These are phyloP conservation scores for Vanilla planifolia DNA, from an alignment of 106 monocot genomes.

Conservation along the genomic window DNA sequence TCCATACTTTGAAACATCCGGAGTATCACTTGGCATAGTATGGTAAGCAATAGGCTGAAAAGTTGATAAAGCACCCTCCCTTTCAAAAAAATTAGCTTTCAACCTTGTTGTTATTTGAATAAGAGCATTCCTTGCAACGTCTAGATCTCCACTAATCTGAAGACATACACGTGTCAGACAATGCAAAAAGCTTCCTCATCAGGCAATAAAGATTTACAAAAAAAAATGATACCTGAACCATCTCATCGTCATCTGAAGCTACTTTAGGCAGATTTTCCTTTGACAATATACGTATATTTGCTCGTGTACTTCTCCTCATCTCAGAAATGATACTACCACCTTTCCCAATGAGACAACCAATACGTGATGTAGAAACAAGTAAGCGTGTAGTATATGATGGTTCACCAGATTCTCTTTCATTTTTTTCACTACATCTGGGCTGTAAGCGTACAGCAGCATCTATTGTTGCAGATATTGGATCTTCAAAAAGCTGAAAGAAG, in stretches of 20 bases:
- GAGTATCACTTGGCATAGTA: conserved; percentile 29
- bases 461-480: conserved; percentile 76
- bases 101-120: conserved; percentile 76
- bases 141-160: conserved; percentile 88
- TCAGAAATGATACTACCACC: conserved; percentile 90
- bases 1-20: conserved; percentile 49
- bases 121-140: conserved; percentile 76
- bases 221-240: conserved; percentile 75
- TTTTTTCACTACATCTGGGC: conserved; percentile 84
- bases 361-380: conserved; percentile 85
- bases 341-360: conserved; percentile 97
- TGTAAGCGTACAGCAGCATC: conserved; percentile 90
- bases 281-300: conserved; percentile 88
- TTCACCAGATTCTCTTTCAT: conserved; percentile 67
- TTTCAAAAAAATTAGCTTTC: conserved; percentile 87
- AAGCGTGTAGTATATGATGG: conserved; percentile 70
- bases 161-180: conserved; percentile 10
- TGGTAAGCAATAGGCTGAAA: conserved; percentile 44
- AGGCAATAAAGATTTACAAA: conserved; percentile 1
- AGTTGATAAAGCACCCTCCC: conserved; percentile 53
- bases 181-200: not conserved
- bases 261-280: conserved; percentile 94
- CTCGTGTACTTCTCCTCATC: conserved; percentile 74
- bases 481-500: conserved; percentile 69
- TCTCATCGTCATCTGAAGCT: conserved; percentile 90